Conservation (phyloP, 495 filamentous ascomycete genomes). For the Penicillium crystallinum region DNA sequence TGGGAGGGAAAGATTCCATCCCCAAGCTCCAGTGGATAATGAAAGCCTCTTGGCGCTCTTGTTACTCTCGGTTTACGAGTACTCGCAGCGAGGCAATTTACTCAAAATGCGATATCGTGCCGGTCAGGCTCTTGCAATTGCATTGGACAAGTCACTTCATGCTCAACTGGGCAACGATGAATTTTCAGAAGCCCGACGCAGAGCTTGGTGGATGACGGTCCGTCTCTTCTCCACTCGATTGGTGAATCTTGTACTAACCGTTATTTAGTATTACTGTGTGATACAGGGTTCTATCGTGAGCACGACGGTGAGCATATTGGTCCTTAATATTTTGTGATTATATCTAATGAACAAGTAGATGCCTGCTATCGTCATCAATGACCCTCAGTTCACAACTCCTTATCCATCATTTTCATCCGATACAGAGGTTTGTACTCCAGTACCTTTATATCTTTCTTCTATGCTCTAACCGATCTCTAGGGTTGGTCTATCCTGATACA, state of each 20-base stretch:
- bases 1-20: slow-evolving; percentile 46
- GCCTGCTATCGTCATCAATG: slow-evolving; percentile 50
- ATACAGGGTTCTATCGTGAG: slow-evolving; percentile 57
- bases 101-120: slow-evolving; percentile 57
- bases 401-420: slow-evolving; percentile 50
- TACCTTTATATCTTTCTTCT: neutral
- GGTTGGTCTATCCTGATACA: slow-evolving; percentile 53
- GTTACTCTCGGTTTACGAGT: slow-evolving; percentile 55
- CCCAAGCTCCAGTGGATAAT: slow-evolving; percentile 45
- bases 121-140: slow-evolving; percentile 50
- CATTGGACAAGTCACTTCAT: slow-evolving; percentile 50
- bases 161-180: slow-evolving; percentile 40
- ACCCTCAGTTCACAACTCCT: slow-evolving; percentile 52
- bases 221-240: neutral
- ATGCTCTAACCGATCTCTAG: slow-evolving; percentile 23
- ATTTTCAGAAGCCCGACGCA: slow-evolving; percentile 48
- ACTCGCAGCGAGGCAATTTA: slow-evolving; percentile 56
- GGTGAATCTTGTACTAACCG: slow-evolving; percentile 6
- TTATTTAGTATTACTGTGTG: slow-evolving; percentile 50
- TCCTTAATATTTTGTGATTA: neutral
- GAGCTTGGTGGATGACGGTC: slow-evolving; percentile 63
- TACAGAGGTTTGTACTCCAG: slow-evolving; percentile 40
- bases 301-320: slow-evolving; percentile 43
- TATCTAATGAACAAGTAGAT: slow-evolving; percentile 29
- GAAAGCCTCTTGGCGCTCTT: slow-evolving; percentile 53